These are phyloP conservation scores for Penicillium pancosmium DNA, from an alignment of 495 filamentous ascomycete genomes.

Conservation along the genomic window DNA sequence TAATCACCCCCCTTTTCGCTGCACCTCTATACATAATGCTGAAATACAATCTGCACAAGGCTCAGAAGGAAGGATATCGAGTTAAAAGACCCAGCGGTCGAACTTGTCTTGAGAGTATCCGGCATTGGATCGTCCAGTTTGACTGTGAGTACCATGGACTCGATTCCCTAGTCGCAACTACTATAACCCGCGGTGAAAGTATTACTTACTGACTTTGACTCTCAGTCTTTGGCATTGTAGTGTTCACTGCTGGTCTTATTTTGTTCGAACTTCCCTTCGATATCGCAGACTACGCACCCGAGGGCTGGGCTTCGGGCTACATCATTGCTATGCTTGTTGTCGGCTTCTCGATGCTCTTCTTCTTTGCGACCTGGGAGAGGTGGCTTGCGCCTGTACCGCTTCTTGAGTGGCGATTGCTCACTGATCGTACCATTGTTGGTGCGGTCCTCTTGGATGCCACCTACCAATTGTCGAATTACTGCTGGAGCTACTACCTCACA, in stretches of 20 bases:
- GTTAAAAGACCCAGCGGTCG: slow-evolving; percentile 29
- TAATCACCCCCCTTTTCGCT: slow-evolving; percentile 55
- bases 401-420: slow-evolving; percentile 51
- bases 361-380: slow-evolving; percentile 57
- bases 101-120: slow-evolving; percentile 16
- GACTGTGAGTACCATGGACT: slow-evolving; percentile 23
- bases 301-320: slow-evolving; percentile 43
- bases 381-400: slow-evolving; percentile 53
- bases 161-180: slow-evolving; percentile 18
- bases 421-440: slow-evolving; percentile 53
- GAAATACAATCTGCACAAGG: slow-evolving; percentile 52
- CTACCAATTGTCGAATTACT: slow-evolving; percentile 52
- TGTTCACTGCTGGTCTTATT: slow-evolving; percentile 56
- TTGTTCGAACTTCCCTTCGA: slow-evolving; percentile 60
- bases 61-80: slow-evolving; percentile 41
- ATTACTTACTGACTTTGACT: not conserved
- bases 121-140: slow-evolving; percentile 25
- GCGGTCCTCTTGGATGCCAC: slow-evolving; percentile 55
- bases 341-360: slow-evolving; percentile 51
- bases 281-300: slow-evolving; percentile 42
- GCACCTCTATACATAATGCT: slow-evolving; percentile 47
- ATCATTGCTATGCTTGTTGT: slow-evolving; percentile 57
- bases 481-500: slow-evolving; percentile 50
- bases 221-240: slow-evolving; percentile 47
- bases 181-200: too few species aligned